phyloP scores from a whole-genome alignment of 1,139 yeast genomes.

The Nadsonia starkeyi-henricii region DNA sequence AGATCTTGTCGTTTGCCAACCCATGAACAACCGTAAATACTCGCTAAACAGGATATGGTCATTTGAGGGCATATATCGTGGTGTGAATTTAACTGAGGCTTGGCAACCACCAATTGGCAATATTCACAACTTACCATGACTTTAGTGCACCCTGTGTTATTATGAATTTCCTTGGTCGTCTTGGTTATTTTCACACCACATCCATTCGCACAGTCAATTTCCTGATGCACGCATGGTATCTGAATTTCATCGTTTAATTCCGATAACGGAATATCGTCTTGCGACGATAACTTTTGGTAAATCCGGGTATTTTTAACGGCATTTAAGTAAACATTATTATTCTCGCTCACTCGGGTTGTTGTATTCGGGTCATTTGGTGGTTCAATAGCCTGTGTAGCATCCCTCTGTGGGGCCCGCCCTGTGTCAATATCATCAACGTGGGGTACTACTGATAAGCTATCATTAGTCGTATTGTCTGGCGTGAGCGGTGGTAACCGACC shows the following conservation, averaged over 20 bases:
- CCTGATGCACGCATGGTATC: constrained; percentile 11
- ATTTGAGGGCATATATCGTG: constrained; percentile 23
- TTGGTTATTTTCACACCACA: constrained; percentile 12
- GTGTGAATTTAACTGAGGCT: constrained; percentile 15
- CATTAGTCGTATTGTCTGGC: no score
- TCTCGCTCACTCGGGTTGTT: not conserved
- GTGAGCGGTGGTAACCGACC: no score
- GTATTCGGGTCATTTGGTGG: not conserved
- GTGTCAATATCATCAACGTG: no score
- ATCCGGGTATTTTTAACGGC: not conserved
- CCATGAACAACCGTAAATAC: constrained; percentile 29
- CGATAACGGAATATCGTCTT: no score
- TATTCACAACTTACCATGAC: constrained; percentile 9
- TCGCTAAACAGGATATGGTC: constrained; percentile 24
- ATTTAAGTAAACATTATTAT: not conserved
- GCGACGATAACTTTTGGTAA: not conserved
- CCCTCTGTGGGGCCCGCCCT: no score
- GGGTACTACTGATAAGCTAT: no score
- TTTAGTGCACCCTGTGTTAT: constrained; percentile 10
- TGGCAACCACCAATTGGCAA: constrained; percentile 16
- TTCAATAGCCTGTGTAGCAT: no score
- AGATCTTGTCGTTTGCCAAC: constrained; percentile 23
- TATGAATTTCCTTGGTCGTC: constrained; percentile 10
- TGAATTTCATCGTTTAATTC: not conserved
- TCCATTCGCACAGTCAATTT: constrained; percentile 11